phyloP scores from a whole-genome alignment of 306 rosid genomes.

The Prunus dulcis region DNA sequence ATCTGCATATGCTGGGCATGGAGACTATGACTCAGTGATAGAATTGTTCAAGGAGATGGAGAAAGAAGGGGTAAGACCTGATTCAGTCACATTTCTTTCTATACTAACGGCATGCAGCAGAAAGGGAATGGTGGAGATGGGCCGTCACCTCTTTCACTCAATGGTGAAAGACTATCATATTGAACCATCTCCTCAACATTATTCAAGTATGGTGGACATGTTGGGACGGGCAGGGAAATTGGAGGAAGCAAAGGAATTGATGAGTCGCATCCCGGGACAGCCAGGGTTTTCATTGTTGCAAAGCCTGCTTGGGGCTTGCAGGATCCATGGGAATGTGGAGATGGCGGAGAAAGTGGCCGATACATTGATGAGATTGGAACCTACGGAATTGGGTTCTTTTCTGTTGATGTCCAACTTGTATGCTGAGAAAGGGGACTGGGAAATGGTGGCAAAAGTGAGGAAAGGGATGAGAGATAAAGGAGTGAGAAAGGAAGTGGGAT shows the following conservation, averaged over 20 bases:
- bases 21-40: constrained; percentile 64
- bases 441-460: constrained; percentile 68
- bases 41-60: constrained; percentile 60
- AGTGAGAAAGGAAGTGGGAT: constrained; percentile 76
- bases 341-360: constrained; percentile 59
- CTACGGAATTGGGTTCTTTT: constrained; percentile 63
- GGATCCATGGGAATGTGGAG: constrained; percentile 60
- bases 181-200: constrained; percentile 68
- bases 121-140: constrained; percentile 73
- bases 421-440: constrained; percentile 85
- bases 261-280: constrained; percentile 52
- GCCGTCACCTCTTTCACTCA: constrained; percentile 46
- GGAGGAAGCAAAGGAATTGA: constrained; percentile 62
- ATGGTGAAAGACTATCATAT: constrained; percentile 57
- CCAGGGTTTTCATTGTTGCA: constrained; percentile 67
- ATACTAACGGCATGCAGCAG: constrained; percentile 68
- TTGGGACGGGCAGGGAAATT: constrained; percentile 65
- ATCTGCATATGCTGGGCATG: constrained; percentile 73
- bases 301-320: constrained; percentile 81
- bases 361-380: constrained; percentile 58
- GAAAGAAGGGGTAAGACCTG: constrained; percentile 49
- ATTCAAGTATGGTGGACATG: constrained; percentile 79
- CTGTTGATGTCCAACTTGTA: constrained; percentile 70
- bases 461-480: constrained; percentile 68
- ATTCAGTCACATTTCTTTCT: constrained; percentile 72